These are phyloP conservation scores for Clavispora phyllophila DNA, from an alignment of 805 yeast species.

Conservation along the genomic window DNA sequence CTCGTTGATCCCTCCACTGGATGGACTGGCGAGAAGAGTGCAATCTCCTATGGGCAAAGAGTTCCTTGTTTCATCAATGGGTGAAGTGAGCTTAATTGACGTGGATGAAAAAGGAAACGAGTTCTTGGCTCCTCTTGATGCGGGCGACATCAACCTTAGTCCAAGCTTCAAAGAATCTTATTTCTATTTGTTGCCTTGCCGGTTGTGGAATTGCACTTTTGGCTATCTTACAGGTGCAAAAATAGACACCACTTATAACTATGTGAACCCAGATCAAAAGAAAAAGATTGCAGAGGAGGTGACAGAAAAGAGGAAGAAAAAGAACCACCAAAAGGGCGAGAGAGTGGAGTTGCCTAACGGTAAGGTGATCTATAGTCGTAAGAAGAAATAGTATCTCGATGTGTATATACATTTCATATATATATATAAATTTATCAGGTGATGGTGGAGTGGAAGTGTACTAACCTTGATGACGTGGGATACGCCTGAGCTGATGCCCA, in stretches of 20 bases:
- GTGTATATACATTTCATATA: not conserved
- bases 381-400: slow-evolving; percentile 4
- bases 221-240: slow-evolving; percentile 28
- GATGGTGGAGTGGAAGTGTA: slow-evolving; percentile 3
- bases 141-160: slow-evolving; percentile 39
- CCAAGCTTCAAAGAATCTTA: slow-evolving; percentile 50
- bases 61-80: slow-evolving; percentile 53
- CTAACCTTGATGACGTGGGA: slow-evolving; percentile 29
- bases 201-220: slow-evolving; percentile 40
- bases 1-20: slow-evolving; percentile 45
- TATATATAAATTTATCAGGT: not conserved
- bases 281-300: slow-evolving; percentile 5
- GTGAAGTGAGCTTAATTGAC: slow-evolving; percentile 47
- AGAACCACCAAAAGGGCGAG: slow-evolving; percentile 35
- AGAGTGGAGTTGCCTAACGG: slow-evolving; percentile 57
- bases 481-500: slow-evolving; percentile 39
- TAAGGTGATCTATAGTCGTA: slow-evolving; percentile 40
- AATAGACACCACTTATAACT: slow-evolving; percentile 16
- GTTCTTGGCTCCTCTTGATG: slow-evolving; percentile 35
- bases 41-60: slow-evolving; percentile 43
- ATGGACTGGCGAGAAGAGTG: slow-evolving; percentile 44
- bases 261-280: slow-evolving; percentile 10
- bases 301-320: slow-evolving; percentile 19
- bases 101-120: slow-evolving; percentile 26
- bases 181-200: slow-evolving; percentile 37